Percentiles rank a stretch among this genome's conserved stretches.
phyloP scores from a whole-genome alignment of 139 green algal species.

The Chlorella sorokiniana region DNA sequence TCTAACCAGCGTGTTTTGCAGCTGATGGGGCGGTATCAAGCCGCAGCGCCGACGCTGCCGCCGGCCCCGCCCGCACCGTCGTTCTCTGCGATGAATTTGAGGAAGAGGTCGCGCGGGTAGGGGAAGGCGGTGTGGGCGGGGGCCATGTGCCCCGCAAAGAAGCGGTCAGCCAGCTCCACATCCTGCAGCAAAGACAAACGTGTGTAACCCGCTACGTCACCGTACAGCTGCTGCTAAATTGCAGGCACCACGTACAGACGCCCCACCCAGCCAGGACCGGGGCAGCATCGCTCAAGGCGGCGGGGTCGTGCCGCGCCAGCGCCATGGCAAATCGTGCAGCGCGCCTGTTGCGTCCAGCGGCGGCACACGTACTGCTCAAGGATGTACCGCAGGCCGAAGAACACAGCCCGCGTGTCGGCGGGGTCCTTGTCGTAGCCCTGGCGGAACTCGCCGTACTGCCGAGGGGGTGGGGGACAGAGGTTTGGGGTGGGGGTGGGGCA shows the following conservation, averaged over 20 bases:
- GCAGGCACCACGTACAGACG: too few species aligned
- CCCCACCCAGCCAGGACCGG: too few species aligned
- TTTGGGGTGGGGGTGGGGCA: not conserved
- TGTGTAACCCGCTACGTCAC: not conserved
- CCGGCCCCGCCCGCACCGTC: constrained; percentile 62
- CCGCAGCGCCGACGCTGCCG: too few species aligned
- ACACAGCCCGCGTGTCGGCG: constrained; percentile 76
- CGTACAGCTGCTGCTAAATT: not conserved
- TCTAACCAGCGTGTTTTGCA: too few species aligned
- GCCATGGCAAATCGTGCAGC: not conserved
- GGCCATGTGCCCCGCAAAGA: constrained; percentile 83
- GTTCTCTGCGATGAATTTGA: constrained; percentile 85
- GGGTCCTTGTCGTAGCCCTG: constrained; percentile 75
- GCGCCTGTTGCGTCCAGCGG: constrained; percentile 73
- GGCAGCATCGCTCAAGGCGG: too few species aligned
- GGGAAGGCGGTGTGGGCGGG: constrained; percentile 68
- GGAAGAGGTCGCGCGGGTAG: constrained; percentile 80
- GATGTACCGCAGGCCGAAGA: constrained; percentile 85
- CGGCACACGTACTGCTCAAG: constrained; percentile 78
- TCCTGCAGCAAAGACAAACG: constrained; percentile 50
- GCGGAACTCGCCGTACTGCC: constrained; percentile 90
- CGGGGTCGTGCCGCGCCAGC: too few species aligned
- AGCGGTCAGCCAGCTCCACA: constrained; percentile 74
- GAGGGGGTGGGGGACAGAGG: not conserved
- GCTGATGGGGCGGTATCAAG: too few species aligned